These are phyloP conservation scores for Thielaviopsis populi DNA, from an alignment of 2,329 filamentous ascomycete genomes.

Conservation along the genomic window DNA sequence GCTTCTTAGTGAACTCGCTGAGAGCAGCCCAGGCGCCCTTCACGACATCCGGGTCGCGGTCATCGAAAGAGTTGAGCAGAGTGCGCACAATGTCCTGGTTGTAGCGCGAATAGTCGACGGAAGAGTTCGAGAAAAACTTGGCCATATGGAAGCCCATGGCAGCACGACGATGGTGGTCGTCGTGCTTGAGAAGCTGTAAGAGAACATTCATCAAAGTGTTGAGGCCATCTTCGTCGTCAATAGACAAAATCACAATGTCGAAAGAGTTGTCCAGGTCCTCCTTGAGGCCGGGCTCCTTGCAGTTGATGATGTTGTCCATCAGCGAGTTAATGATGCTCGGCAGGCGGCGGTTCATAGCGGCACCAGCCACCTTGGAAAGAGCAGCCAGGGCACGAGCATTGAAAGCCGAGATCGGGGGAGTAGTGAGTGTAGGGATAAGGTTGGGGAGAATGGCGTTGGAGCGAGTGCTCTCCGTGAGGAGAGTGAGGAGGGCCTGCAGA, in stretches of 20 bases:
- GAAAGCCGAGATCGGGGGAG: constrained; percentile 81
- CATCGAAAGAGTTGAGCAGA: constrained; percentile 82
- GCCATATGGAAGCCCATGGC: constrained; percentile 65
- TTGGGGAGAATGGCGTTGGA: constrained; percentile 96
- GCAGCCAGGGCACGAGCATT: constrained; percentile 91
- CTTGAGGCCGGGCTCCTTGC: constrained; percentile 57
- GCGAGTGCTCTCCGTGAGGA: constrained; percentile 82
- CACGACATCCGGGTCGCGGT: constrained; percentile 67
- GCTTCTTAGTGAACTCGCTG: constrained; percentile 69
- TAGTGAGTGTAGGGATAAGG: constrained; percentile 82
- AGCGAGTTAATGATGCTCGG: constrained; percentile 84
- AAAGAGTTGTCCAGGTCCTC: constrained; percentile 66
- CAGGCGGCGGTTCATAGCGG: constrained; percentile 78
- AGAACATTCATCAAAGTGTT: constrained; percentile 94
- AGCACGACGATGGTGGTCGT: constrained; percentile 74
- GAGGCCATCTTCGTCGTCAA: constrained; percentile 90
- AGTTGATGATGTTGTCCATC: constrained; percentile 78
- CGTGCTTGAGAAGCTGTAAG: constrained; percentile 73
- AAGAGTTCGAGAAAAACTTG: constrained; percentile 67
- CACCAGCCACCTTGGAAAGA: constrained; percentile 75
- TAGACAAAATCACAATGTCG: constrained; percentile 76
- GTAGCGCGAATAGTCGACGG: constrained; percentile 87
- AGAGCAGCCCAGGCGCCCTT: constrained; percentile 82
- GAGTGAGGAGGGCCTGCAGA: constrained; percentile 76
- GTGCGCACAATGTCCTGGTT: constrained; percentile 89